Evolutionary conservation across 495 filamentous ascomycete genomes (phyloP), one percentile per base, ranked within the genome.

Genomic region (Xeromyces bisporus): DNA sequence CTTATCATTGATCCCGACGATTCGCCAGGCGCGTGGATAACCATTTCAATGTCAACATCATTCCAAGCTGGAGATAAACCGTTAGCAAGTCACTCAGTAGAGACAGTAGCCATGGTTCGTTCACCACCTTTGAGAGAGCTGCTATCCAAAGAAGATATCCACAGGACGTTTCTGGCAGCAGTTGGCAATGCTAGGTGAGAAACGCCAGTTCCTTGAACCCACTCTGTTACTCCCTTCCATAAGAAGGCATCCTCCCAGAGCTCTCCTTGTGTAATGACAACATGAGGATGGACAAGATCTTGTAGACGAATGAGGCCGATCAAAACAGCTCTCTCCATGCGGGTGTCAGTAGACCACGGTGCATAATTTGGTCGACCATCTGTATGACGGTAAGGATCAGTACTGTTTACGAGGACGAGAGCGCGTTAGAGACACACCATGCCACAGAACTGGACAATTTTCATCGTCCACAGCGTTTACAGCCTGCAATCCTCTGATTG

Each of bases 111-210:
- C 24, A 31, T 6, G 2, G 2, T 26, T 20, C 4, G 32, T 17
- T 12, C 3, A 57, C 52, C 64, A 80, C 77, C 64, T 48, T 51
- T 61, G 33, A 93, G 56, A 18, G 81, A 73, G 29, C 64, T 60
- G 35, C 74, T 74, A 41, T 87, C 79, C 21, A 93, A 54, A 31
- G 70, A 62, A 2, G 80, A 69, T 12, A 89, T 62, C 84, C 84
- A 93, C 47, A 69, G 63, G 17, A 91, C 50, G 28, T 65, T 65
- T 26, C 71, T 67, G 3, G 61, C 56, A 3, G 62, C 56, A 31
- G 64, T 58, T 3, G 83, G 76, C n/a, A 91, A 48, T 36, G 74
- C 71, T 16, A 93, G 74, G 17, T 84, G 32, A 13, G 75, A 46
- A 7, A 58, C 57, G 6, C 48, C 50, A 25, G 53, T 47, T 2